Evolutionary conservation across 805 yeast genomes (phyloP), one percentile per base, ranked within the genome.

Genomic region (Pachysolen tannophilus): DNA sequence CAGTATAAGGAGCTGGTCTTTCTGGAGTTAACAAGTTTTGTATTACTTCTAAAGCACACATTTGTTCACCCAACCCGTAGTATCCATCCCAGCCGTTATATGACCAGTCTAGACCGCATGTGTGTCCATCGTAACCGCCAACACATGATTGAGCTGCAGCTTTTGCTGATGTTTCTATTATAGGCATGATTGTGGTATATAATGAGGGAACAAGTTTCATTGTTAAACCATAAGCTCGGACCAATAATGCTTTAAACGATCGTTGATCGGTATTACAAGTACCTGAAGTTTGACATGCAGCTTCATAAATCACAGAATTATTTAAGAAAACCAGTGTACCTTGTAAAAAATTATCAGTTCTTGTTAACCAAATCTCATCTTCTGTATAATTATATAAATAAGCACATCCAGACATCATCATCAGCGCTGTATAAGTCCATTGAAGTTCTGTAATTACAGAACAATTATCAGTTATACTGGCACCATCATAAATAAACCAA

Each of bases 341-440:
- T 42, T 63, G 52, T 40, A 82, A 59, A 40, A 82, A 63, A 21
- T 65, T 58, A 41, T 63, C 44, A 1, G 87, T 66, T 43, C 94
- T 70, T 33, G 61, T 62, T 32, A 61, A 62, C 97, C 97, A 88
- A 24, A 56, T 57, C 19, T 61, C 63, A 39, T 78, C 78, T 34
- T 63, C 66, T 3, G 96, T 87, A 49, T 67, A 64, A 53, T 84
- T 82, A 61, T 79, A 86, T 46, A 87, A 53, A 53, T 71, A 85
- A 1, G 97, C 95, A 43, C 80, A 65, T 5, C 96, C 96, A 5
- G 84, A 64, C 48, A 87, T 47, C 60, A 84, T 53, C 39, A 86
- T 63, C 2, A 94, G 97, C 41, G 79, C 83, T 55, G 87, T 87
- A 59, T 87, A 88, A 13, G 87, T 71, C 96, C 96, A 88, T 55